These are phyloP conservation scores for Apiotrichum domesticum DNA, from an alignment of 1,284 basidiomycete genomes.

Conservation along the genomic window DNA sequence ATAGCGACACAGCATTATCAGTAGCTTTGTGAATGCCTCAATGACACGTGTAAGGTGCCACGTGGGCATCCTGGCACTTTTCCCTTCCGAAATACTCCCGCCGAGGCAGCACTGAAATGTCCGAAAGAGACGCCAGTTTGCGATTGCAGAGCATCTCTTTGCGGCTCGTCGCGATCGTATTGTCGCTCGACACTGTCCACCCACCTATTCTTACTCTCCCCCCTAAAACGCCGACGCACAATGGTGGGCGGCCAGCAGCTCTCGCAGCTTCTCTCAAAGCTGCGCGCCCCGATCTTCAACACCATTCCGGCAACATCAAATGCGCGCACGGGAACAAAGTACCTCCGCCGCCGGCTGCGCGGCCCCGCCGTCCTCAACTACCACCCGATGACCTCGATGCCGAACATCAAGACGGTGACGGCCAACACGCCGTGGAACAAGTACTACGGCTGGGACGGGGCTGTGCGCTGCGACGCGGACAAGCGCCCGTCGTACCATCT, in stretches of 20 bases:
- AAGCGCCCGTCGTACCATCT: conserved; percentile 7
- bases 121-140: conserved; percentile 34
- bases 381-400: conserved; percentile 43
- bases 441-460: conserved; percentile 29
- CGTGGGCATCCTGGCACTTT: no score
- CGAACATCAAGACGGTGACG: conserved; percentile 19
- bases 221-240: background rate
- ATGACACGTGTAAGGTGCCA: no score
- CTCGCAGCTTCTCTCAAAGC: conserved; percentile 27
- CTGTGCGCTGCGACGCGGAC: conserved; percentile 16
- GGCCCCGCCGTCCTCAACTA: conserved; percentile 73
- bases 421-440: conserved; percentile 17
- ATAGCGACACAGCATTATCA: no score
- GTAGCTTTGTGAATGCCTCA: no score
- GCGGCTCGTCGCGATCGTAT: background rate
- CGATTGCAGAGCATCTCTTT: no score
- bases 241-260: conserved; percentile 17
- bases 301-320: conserved; percentile 75
- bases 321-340: conserved; percentile 74
- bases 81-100: no score
- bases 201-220: background rate
- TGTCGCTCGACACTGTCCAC: background rate
- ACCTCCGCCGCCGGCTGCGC: conserved; percentile 65
- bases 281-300: conserved; percentile 60
- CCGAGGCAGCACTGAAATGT: no score